Conservation (phyloP, 805 yeast species). For the Spathaspora sp. region DNA sequence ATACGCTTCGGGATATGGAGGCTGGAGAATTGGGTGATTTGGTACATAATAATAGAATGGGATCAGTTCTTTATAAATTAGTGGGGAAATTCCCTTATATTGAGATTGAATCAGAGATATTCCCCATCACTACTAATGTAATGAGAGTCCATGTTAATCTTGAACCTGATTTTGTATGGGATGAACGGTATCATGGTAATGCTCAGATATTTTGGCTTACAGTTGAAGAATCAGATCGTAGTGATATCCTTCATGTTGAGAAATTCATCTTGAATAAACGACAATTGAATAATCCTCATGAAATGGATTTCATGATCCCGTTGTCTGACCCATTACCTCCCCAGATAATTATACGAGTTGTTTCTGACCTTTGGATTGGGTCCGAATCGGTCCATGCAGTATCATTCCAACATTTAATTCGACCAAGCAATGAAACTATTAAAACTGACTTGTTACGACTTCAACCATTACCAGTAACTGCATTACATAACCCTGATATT, state of each 20-base stretch:
- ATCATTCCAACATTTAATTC: conserved; percentile 84
- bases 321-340: conserved; percentile 85
- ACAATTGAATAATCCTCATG: conserved; percentile 54
- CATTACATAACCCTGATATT: conserved; percentile 63
- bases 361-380: conserved; percentile 89
- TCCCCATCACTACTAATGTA: conserved; percentile 85
- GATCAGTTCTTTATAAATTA: conserved; percentile 54
- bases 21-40: conserved; percentile 81
- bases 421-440: conserved; percentile 83
- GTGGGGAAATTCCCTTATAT: conserved; percentile 74
- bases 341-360: conserved; percentile 73
- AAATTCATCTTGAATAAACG: conserved; percentile 65
- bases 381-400: conserved; percentile 72
- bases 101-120: conserved; percentile 72
- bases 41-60: conserved; percentile 79
- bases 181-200: conserved; percentile 71
- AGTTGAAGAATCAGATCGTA: conserved; percentile 79
- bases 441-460: conserved; percentile 75
- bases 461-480: conserved; percentile 83
- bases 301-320: conserved; percentile 90
- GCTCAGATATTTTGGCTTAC: conserved; percentile 89
- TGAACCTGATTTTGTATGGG: conserved; percentile 84
- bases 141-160: conserved; percentile 73
- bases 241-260: conserved; percentile 76
- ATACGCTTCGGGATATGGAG: conserved; percentile 66